Percentiles rank a stretch among this genome's conserved stretches.
phyloP scores from a whole-genome alignment of 768 basidiomycete genomes.

The Chalciporus piperatus region DNA sequence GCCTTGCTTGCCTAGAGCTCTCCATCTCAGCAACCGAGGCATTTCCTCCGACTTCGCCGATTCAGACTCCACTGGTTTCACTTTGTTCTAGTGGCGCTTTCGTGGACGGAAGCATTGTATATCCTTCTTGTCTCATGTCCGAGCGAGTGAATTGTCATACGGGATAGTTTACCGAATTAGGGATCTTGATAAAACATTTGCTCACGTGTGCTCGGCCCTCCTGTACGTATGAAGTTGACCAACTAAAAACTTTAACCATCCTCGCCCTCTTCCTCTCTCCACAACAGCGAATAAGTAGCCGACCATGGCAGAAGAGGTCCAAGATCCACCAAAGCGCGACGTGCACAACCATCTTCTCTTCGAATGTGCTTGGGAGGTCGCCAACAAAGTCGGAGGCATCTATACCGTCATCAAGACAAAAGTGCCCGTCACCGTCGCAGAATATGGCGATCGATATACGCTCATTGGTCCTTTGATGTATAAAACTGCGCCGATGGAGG shows the following conservation, averaged over 20 bases:
- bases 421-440: constrained; percentile 94
- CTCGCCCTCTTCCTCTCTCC: background rate
- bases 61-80: background rate
- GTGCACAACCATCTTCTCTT: constrained; percentile 81
- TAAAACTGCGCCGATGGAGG: constrained; percentile 99
- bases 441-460: constrained; percentile 93
- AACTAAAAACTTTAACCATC: constrained; percentile 2
- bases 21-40: background rate
- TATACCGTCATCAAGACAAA: constrained; percentile 99
- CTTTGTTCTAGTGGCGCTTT: background rate
- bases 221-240: constrained; percentile 8
- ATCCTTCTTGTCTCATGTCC: background rate
- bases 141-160: background rate
- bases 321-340: constrained; percentile 51
- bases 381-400: constrained; percentile 98
- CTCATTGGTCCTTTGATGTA: constrained; percentile 98
- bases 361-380: constrained; percentile 98
- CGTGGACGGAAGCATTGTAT: background rate
- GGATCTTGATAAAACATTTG: constrained; percentile 13
- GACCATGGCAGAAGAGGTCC: constrained; percentile 19
- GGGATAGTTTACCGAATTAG: constrained; percentile 22
- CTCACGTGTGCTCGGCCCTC: constrained; percentile 15
- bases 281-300: constrained; percentile 1
- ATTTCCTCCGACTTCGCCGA: background rate
- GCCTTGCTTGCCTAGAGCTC: constrained; percentile 32